phyloP scores from a whole-genome alignment of 2,329 filamentous ascomycete genomes.

The Aspergillus novofumigatus region DNA sequence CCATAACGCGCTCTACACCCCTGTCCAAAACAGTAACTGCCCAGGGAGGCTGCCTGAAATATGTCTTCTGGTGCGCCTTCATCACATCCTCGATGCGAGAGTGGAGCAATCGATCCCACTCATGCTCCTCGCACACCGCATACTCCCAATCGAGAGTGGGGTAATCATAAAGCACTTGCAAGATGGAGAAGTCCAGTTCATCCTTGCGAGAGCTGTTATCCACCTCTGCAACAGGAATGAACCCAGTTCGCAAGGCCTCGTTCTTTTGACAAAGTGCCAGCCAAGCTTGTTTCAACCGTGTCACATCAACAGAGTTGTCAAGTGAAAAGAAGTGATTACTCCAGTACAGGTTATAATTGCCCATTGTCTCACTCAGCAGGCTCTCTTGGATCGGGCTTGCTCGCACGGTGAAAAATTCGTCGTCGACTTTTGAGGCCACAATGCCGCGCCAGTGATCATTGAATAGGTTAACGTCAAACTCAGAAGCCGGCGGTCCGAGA shows the following conservation, averaged over 20 bases:
- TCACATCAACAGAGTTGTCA: conserved; percentile 21
- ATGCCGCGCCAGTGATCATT: conserved; percentile 17
- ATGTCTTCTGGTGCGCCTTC: conserved; percentile 20
- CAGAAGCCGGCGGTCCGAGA: background rate
- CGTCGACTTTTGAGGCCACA: conserved; percentile 12
- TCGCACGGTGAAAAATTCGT: conserved; percentile 21
- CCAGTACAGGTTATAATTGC: conserved; percentile 37
- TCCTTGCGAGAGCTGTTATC: background rate
- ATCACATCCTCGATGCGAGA: conserved; percentile 22
- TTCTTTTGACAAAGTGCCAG: conserved; percentile 23
- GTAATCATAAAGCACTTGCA: conserved; percentile 28
- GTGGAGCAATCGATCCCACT: conserved; percentile 12
- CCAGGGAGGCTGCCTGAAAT: conserved; percentile 34
- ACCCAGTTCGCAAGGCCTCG: conserved; percentile 36
- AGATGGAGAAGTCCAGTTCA: conserved; percentile 17
- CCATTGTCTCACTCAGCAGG: conserved; percentile 38
- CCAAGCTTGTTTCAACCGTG: conserved; percentile 32
- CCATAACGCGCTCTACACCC: conserved; percentile 24
- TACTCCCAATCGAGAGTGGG: conserved; percentile 23
- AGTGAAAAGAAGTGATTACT: conserved; percentile 37
- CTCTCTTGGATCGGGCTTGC: conserved; percentile 38
- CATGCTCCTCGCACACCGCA: conserved; percentile 9
- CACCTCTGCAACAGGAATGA: conserved; percentile 29
- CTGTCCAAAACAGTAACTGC: conserved; percentile 32
- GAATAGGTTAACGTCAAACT: conserved; percentile 21